phyloP scores from a whole-genome alignment of 768 basidiomycete species.

The Collybia nuda region DNA sequence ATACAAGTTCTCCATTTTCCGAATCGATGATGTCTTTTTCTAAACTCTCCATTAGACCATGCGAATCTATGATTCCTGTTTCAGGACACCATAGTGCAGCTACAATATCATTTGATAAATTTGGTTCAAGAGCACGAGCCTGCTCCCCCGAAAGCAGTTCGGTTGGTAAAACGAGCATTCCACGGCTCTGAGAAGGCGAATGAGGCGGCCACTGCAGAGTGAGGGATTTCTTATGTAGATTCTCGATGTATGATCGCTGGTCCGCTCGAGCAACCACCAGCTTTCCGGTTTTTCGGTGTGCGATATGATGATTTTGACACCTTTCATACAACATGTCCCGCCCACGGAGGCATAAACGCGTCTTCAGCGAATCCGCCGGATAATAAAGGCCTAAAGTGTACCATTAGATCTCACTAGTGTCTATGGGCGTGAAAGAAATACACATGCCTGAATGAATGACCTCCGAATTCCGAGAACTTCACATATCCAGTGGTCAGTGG shows the following conservation, averaged over 20 bases:
- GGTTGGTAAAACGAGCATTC: conserved; percentile 53
- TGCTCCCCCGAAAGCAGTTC: conserved; percentile 66
- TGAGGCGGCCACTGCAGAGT: conserved; percentile 50
- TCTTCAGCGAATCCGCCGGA: conserved; percentile 81
- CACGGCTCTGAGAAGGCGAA: conserved; percentile 23
- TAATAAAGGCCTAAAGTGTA: conserved; percentile 74
- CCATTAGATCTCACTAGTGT: not conserved
- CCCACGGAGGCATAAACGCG: conserved; percentile 81
- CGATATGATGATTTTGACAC: conserved; percentile 63
- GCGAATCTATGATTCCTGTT: conserved; percentile 91
- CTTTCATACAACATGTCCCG: conserved; percentile 80
- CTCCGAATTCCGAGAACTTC: conserved; percentile 89
- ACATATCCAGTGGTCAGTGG: conserved; percentile 1
- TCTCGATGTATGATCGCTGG: conserved; percentile 70
- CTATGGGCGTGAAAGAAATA: not conserved
- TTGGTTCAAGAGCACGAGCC: conserved; percentile 78
- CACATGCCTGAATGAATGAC: conserved; percentile 84
- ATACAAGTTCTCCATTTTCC: conserved; percentile 68
- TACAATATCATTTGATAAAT: conserved; percentile 68
- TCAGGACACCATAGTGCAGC: conserved; percentile 80
- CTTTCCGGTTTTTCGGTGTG: conserved; percentile 78
- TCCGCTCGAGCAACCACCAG: conserved; percentile 77
- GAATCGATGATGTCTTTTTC: conserved; percentile 80
- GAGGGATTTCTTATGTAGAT: conserved; percentile 63
- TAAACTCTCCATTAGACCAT: conserved; percentile 78